Evolutionary conservation across 345 rosid species (phyloP).

Genomic region (Camelina laxa): DNA sequence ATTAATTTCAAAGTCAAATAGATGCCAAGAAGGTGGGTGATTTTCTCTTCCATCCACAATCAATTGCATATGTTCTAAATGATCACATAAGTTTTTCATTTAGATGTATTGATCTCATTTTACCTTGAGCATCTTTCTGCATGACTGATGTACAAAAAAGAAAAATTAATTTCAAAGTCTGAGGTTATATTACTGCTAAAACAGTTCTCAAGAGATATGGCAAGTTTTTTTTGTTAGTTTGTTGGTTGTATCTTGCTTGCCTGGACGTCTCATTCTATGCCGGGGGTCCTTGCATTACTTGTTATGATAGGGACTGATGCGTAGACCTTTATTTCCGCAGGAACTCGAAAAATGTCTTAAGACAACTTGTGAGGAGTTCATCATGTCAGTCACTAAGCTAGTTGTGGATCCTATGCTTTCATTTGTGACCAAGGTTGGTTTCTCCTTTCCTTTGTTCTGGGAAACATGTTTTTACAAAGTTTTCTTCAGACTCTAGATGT

Average conservation of each 20-base stretch:
- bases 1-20: constrained; percentile 92
- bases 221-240: not conserved
- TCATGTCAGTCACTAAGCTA: constrained; percentile 91
- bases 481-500: not conserved
- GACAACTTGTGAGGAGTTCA: constrained; percentile 98
- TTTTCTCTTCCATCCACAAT: constrained; percentile 19
- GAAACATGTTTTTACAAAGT: not conserved
- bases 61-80: constrained; percentile 13
- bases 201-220: constrained; percentile 15
- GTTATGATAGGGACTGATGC: constrained; percentile 28
- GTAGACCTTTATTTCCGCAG: constrained; percentile 49
- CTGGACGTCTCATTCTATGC: constrained; percentile 1
- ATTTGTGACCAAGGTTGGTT: constrained; percentile 85
- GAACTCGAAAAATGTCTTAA: constrained; percentile 95
- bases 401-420: constrained; percentile 99
- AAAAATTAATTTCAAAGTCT: constrained; percentile 1
- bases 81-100: constrained; percentile 28
- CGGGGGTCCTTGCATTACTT: constrained; percentile 11
- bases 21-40: constrained; percentile 91
- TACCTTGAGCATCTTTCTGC: constrained; percentile 12
- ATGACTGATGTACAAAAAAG: constrained; percentile 7
- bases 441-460: constrained; percentile 7
- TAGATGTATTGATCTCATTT: constrained; percentile 15
- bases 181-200: constrained; percentile 16
- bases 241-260: not conserved